Conservation (phyloP, 805 yeast species). For the Ascoidea tarda region DNA sequence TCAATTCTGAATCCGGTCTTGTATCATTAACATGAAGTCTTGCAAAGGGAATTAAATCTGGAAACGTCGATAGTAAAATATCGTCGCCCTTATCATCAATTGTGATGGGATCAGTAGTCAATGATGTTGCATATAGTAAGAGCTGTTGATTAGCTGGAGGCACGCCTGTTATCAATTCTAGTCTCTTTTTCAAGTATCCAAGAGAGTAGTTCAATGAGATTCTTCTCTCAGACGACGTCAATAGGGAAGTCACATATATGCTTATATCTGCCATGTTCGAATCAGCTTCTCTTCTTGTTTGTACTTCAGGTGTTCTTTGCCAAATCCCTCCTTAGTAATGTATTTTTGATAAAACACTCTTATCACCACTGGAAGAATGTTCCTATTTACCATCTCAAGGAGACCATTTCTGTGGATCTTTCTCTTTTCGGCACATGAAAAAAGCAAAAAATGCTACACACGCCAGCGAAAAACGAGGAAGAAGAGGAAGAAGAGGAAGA, state of each 20-base stretch:
- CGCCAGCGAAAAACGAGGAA: too few species aligned
- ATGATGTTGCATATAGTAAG: conserved; percentile 26
- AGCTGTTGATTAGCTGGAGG: conserved; percentile 41
- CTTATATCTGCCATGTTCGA: conserved; percentile 24
- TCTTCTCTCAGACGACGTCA: conserved; percentile 58
- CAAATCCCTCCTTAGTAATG: too few species aligned
- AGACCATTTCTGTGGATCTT: too few species aligned
- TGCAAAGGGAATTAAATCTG: conserved; percentile 22
- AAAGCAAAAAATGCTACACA: too few species aligned
- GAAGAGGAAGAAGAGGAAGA: too few species aligned
- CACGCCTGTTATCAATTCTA: conserved; percentile 67
- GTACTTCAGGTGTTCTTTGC: too few species aligned
- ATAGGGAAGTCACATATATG: conserved; percentile 45
- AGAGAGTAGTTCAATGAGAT: conserved; percentile 51
- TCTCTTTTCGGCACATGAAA: too few species aligned
- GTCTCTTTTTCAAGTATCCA: conserved; percentile 31
- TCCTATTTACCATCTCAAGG: too few species aligned
- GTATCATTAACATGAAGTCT: conserved; percentile 46
- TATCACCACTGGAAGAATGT: too few species aligned
- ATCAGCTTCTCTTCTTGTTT: neutral
- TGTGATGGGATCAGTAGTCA: conserved; percentile 18
- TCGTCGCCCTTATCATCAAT: conserved; percentile 11
- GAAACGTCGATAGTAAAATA: conserved; percentile 14
- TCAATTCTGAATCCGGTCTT: conserved; percentile 36
- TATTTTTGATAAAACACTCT: too few species aligned